These are phyloP conservation scores for Phytophthora crassamura DNA, from an alignment of 352 stramenopile genomes.

Conservation along the genomic window DNA sequence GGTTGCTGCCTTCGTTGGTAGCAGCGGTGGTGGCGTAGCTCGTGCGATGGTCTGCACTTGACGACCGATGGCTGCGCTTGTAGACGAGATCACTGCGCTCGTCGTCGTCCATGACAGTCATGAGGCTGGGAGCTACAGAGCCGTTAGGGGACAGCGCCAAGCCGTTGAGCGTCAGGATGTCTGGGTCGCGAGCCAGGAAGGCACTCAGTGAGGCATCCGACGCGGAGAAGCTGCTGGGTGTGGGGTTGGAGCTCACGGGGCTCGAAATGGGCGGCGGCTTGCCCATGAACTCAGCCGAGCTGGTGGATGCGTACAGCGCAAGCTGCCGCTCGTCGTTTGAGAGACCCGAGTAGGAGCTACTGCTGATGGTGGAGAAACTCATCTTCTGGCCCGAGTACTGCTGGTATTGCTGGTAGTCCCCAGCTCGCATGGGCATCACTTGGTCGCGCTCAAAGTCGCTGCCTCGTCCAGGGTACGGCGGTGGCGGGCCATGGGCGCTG, in stretches of 20 bases:
- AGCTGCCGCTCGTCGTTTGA: conserved; percentile 39
- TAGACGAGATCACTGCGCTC: conserved; percentile 17
- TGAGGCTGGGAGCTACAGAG: conserved; percentile 24
- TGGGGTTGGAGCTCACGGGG: conserved; percentile 16
- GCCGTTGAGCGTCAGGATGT: conserved; percentile 50
- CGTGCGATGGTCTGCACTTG: conserved; percentile 8
- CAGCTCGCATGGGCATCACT: conserved; percentile 18
- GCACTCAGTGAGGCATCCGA: conserved; percentile 44
- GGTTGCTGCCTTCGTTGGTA: conserved; percentile 40
- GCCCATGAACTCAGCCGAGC: conserved; percentile 36
- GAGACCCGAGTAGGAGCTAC: conserved; percentile 48
- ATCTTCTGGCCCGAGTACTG: conserved; percentile 33
- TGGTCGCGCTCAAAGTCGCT: conserved; percentile 22
- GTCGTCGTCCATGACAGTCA: conserved; percentile 33
- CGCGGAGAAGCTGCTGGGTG: conserved; percentile 33
- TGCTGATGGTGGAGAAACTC: conserved; percentile 62
- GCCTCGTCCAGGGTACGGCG: conserved; percentile 17
- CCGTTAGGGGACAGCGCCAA: conserved; percentile 38
- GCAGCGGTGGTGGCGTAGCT: conserved; percentile 36
- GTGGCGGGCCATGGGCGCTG: conserved; percentile 11
- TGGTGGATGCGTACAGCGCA: conserved; percentile 24
- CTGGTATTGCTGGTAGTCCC: conserved; percentile 25
- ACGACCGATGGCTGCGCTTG: conserved; percentile 4
- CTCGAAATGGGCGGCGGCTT: conserved; percentile 5
- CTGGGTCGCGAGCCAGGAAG: conserved; percentile 44